Conservation (phyloP, 1,284 basidiomycete genomes). For the Cystobasidiaceae sp. region DNA sequence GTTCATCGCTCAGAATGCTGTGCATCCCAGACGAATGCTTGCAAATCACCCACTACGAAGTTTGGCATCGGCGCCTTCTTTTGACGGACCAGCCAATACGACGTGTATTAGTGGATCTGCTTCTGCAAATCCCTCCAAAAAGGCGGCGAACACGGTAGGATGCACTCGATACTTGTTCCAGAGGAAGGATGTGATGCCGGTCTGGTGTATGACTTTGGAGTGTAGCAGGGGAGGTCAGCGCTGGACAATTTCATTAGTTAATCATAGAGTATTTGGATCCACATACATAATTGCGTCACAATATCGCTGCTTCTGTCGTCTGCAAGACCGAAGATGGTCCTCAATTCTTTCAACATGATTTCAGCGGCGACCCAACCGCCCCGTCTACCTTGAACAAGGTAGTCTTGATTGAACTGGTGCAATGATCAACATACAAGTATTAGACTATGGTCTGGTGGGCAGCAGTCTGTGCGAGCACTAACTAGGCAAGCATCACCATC, state of each 20-base stretch:
- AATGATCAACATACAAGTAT: background rate
- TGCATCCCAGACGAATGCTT: background rate
- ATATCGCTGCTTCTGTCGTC: no score
- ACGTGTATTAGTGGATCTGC: conserved; percentile 6
- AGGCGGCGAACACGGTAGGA: background rate
- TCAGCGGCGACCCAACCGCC: conserved; percentile 4
- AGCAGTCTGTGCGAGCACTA: background rate
- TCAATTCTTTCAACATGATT: background rate
- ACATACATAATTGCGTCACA: no score
- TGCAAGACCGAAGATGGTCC: background rate
- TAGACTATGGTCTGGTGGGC: background rate
- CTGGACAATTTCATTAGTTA: background rate
- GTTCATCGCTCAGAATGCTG: background rate
- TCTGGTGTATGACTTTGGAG: conserved; percentile 2
- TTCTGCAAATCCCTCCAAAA: background rate
- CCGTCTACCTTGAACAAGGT: background rate
- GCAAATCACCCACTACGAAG: background rate
- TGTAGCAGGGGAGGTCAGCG: background rate
- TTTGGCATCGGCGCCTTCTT: conserved; percentile 4
- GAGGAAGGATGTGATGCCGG: background rate
- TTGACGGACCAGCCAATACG: background rate
- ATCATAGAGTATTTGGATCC: background rate
- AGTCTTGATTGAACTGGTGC: background rate
- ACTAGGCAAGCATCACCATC: conserved; percentile 14
- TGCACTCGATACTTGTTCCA: background rate